Base-by-base conservation (phyloP, 1,139 yeast genomes). In the Casaregolazyma lundiana region DNA sequence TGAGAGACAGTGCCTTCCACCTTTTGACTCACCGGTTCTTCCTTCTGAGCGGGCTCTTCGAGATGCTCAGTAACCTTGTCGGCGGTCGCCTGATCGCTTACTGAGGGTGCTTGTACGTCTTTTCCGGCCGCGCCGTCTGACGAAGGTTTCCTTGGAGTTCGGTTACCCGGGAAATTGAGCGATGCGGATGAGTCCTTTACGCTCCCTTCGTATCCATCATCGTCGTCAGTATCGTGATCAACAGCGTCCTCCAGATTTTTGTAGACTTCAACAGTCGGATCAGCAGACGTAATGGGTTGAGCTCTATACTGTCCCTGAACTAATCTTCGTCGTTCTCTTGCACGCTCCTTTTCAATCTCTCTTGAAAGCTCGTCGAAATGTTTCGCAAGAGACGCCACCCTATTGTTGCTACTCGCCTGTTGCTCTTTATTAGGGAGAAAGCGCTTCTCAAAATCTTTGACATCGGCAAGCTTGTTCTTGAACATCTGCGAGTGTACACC, bases 231-330 rank as follows among this genome's bases (percentile, higher is more conserved):
- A 24, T 67, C 70, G 24, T 60, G 65, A 39, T 72, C 75, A 6
- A 88, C 96, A 1, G 95, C 97, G 66, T 89, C 97, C 54, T 84
- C 84, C 32, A 88, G 94, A 59, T 87, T 84, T 55, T 87, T 84
- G 63, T 86, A 92, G 22, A 94, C 86, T 57, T 90, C 97, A 22
- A 90, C 97, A 48, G 87, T 84, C 0, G 98, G 97, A 51, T 78
- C 81, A 3, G 95, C 82, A 2, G 81, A 78, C 20, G 83, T 81
- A 48, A 88, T 79, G 1, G 94, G 92, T 30, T 76, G 72, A 0
- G 96, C 95, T 46, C 84, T 76, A 53, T 81, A 83, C 50, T 85
- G 78, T 50, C 78, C 78, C 20, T 75, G 77, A 30, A 74, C 72
- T 46, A 84, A 62, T 53, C 84, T 79, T 50, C 75, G 71, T 52